Conservation (phyloP, 345 rosid genomes). For the Ceriops decandra region DNA sequence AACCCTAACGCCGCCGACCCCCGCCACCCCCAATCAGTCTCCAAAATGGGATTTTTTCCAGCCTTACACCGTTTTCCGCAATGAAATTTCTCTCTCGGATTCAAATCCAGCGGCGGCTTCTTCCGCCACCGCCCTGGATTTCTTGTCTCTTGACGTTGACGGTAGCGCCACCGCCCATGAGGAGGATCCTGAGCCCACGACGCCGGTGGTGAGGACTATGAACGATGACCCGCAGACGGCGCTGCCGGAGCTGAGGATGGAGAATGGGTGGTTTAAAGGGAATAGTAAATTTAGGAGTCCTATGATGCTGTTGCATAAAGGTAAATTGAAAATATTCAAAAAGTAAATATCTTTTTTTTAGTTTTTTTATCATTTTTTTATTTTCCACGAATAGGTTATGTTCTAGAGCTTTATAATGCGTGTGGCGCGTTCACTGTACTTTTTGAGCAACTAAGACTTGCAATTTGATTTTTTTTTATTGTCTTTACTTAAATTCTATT, state of each 20-base stretch:
- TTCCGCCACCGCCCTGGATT: slow-evolving; percentile 47
- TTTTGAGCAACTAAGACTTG: too few species aligned
- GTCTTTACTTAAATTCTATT: too few species aligned
- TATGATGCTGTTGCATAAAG: slow-evolving; percentile 94
- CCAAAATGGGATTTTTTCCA: slow-evolving; percentile 24
- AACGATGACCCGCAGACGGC: not conserved
- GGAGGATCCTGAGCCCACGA: slow-evolving; percentile 21
- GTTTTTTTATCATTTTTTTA: not conserved
- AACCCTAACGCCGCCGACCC: too few species aligned
- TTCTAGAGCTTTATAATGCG: not conserved
- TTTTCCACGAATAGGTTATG: not conserved
- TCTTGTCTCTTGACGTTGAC: slow-evolving; percentile 60
- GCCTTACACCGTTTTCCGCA: slow-evolving; percentile 64
- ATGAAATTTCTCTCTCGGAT: slow-evolving; percentile 54
- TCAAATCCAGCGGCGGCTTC: slow-evolving; percentile 15
- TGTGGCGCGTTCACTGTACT: too few species aligned
- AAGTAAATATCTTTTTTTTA: not conserved
- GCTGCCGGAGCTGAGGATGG: slow-evolving; percentile 38
- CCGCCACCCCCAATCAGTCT: slow-evolving; percentile 22
- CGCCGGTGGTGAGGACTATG: slow-evolving; percentile 8
- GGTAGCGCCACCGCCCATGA: slow-evolving; percentile 16
- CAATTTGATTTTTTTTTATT: too few species aligned
- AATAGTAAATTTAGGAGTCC: slow-evolving; percentile 64
- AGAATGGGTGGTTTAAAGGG: slow-evolving; percentile 70
- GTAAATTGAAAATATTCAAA: slow-evolving; percentile 18